Evolutionary conservation across 768 basidiomycete genomes (phyloP).

Genomic region (Amanita pseudoporphyria): DNA sequence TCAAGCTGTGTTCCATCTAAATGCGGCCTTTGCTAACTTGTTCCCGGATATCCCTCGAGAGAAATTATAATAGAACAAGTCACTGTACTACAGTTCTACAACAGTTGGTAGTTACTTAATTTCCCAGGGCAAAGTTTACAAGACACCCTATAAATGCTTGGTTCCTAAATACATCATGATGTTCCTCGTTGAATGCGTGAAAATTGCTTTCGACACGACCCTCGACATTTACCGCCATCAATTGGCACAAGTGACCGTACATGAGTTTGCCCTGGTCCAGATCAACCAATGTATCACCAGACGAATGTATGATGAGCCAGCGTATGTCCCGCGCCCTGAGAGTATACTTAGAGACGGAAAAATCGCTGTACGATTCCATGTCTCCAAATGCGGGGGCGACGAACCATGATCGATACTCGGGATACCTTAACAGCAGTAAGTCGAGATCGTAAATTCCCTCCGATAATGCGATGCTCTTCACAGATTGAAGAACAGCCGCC

Average conservation of each 20-base stretch:
- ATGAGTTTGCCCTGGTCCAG: constrained; percentile 50
- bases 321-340: constrained; percentile 27
- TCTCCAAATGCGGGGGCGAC: constrained; percentile 54
- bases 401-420: constrained; percentile 62
- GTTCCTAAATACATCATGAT: constrained; percentile 40
- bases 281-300: constrained; percentile 62
- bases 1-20: constrained; percentile 53
- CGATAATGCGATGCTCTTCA: constrained; percentile 49
- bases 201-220: constrained; percentile 20
- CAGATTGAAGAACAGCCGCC: constrained; percentile 28
- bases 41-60: background rate
- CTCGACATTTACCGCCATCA: constrained; percentile 21
- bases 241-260: constrained; percentile 37
- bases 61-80: background rate
- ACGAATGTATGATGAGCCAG: constrained; percentile 74
- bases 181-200: constrained; percentile 38
- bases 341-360: constrained; percentile 34
- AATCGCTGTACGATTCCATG: constrained; percentile 34
- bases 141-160: constrained; percentile 39
- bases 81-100: background rate
- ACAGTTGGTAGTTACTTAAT: background rate
- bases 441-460: constrained; percentile 79
- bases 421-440: constrained; percentile 51
- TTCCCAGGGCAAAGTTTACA: constrained; percentile 3
- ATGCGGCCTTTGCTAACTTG: constrained; percentile 39